Percentiles rank a stretch among this genome's conserved stretches.
Conservation (phyloP, 192 early-diverging fungal species). For the Coemansia sp. region DNA sequence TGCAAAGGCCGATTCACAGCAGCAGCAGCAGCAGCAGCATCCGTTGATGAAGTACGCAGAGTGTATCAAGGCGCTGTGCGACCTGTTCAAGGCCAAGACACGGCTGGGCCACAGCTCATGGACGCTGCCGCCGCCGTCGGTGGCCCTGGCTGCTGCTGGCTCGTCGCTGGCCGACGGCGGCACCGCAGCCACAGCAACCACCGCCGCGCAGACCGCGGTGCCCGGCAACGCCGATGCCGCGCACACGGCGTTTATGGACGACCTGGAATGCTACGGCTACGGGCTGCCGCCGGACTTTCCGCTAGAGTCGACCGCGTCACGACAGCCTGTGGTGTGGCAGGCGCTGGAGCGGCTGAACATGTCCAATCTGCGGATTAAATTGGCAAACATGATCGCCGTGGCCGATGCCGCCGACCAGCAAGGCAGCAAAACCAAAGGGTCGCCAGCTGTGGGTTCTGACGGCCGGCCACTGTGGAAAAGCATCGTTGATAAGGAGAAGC, state of each 20-base stretch:
- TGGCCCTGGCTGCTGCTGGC: conserved; percentile 7
- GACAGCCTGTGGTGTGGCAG: conserved; percentile 42
- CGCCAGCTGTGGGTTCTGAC: conserved; percentile 2
- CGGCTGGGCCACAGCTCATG: conserved; percentile 28
- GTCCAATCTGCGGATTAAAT: conserved; percentile 37
- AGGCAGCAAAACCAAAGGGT: neutral
- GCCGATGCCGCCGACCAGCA: conserved; percentile 5
- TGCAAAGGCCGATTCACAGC: neutral
- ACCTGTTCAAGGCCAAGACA: conserved; percentile 50
- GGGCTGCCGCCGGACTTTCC: conserved; percentile 52
- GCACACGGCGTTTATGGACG: conserved; percentile 15
- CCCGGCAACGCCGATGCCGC: conserved; percentile 11
- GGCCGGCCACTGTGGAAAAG: conserved; percentile 40
- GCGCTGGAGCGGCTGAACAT: conserved; percentile 51
- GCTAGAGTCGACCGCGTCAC: conserved; percentile 38
- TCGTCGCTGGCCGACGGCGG: conserved; percentile 15
- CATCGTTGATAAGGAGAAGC: conserved; percentile 30
- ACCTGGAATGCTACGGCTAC: conserved; percentile 36
- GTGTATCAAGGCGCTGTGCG: conserved; percentile 26
- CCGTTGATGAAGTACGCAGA: conserved; percentile 6
- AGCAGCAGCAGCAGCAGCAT: conserved; percentile 4
- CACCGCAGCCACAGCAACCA: neutral
- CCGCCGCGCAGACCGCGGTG: neutral
- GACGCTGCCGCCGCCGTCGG: conserved; percentile 41
- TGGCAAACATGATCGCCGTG: conserved; percentile 19